These are phyloP conservation scores for Acer saccharum DNA, from an alignment of 345 rosid genomes.

Conservation along the genomic window DNA sequence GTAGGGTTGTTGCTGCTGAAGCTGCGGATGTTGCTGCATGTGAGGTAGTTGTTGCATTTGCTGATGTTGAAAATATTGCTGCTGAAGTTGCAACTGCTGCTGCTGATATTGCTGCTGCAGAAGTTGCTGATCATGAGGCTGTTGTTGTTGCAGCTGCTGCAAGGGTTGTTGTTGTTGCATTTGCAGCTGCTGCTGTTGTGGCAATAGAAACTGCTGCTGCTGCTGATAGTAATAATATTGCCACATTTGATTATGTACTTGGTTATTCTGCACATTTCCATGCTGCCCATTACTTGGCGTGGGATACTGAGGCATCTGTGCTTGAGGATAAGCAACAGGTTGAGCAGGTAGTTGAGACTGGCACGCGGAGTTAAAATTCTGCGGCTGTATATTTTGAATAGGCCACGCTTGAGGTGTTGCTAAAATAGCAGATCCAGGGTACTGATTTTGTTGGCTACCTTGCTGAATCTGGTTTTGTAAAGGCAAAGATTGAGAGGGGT, in stretches of 20 bases:
- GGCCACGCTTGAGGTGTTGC: slow-evolving; percentile 34
- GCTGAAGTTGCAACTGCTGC: slow-evolving; percentile 38
- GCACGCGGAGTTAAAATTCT: slow-evolving; percentile 33
- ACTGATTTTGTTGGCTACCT: slow-evolving; percentile 33
- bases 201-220: slow-evolving; percentile 41
- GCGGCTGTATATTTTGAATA: slow-evolving; percentile 43
- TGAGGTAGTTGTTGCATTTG: slow-evolving; percentile 25
- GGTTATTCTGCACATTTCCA: slow-evolving; percentile 45
- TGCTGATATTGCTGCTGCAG: slow-evolving; percentile 15
- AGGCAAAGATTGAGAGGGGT: slow-evolving; percentile 31
- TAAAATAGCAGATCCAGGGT: slow-evolving; percentile 31
- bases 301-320: slow-evolving; percentile 38
- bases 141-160: slow-evolving; percentile 32
- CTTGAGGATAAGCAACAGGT: slow-evolving; percentile 32
- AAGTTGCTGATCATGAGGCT: slow-evolving; percentile 29
- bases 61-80: slow-evolving; percentile 35
- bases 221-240: slow-evolving; percentile 73
- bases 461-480: slow-evolving; percentile 29
- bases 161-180: slow-evolving; percentile 33
- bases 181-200: slow-evolving; percentile 44
- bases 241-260: slow-evolving; percentile 75
- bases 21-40: slow-evolving; percentile 33
- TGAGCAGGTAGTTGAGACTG: slow-evolving; percentile 40
- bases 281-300: slow-evolving; percentile 49
- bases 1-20: slow-evolving; percentile 24